Evolutionary conservation across 2,329 filamentous ascomycete genomes (phyloP).

Genomic region (Xylariales sp.): DNA sequence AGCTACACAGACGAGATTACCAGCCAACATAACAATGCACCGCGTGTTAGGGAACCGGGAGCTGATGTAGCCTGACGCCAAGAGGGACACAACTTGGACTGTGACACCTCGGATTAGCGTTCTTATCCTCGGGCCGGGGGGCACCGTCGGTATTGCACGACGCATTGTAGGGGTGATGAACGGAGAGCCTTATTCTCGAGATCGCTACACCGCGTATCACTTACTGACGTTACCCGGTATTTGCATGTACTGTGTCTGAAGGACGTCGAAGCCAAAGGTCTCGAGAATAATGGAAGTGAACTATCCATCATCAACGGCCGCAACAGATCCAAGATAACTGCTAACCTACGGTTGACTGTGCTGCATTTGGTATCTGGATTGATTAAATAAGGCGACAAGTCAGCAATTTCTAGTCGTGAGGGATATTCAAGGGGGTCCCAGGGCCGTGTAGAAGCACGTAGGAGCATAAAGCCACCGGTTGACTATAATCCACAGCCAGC

Average conservation of each 20-base stretch:
- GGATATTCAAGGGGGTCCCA: neutral
- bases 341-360: constrained; percentile 58
- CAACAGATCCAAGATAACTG: neutral
- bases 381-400: neutral
- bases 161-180: neutral
- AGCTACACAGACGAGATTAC: constrained; percentile 66
- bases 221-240: constrained; percentile 66
- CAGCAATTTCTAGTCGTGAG: neutral
- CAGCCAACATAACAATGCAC: constrained; percentile 65
- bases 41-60: constrained; percentile 62
- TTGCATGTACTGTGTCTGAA: constrained; percentile 68
- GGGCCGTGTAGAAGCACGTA: neutral
- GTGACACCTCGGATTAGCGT: neutral
- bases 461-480: neutral
- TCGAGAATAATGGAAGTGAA: constrained; percentile 48
- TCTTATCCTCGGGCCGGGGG: neutral
- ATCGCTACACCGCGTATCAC: neutral
- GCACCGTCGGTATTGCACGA: neutral
- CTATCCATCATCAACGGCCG: constrained; percentile 29
- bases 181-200: neutral
- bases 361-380: constrained; percentile 63
- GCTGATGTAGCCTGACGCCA: constrained; percentile 63
- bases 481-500: no score
- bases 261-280: constrained; percentile 54
- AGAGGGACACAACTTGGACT: constrained; percentile 64